These are phyloP conservation scores for Starmerella vitae DNA, from an alignment of 805 yeast species.

Conservation along the genomic window DNA sequence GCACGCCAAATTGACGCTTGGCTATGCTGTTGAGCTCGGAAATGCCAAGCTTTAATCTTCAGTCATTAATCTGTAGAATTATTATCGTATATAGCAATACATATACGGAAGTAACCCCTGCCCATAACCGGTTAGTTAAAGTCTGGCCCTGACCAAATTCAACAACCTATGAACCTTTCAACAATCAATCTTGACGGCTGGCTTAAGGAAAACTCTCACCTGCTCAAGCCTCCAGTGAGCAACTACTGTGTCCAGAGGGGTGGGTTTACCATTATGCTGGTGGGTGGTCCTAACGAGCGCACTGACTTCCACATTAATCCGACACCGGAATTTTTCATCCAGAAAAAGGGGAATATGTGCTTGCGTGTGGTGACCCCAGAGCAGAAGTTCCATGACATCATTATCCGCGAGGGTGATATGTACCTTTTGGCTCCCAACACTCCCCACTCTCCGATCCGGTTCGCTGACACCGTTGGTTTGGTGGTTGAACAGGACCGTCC, in stretches of 20 bases:
- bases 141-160: no score
- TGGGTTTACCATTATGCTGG: conserved; percentile 88
- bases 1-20: conserved; percentile 65
- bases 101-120: no score
- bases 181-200: conserved; percentile 73
- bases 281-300: conserved; percentile 90
- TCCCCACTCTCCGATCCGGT: conserved; percentile 86
- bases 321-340: conserved; percentile 88
- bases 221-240: conserved; percentile 83
- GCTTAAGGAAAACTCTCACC: conserved; percentile 61
- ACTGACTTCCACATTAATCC: conserved; percentile 89
- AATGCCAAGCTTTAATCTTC: conserved; percentile 17
- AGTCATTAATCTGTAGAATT: no score
- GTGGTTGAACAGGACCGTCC: conserved; percentile 92
- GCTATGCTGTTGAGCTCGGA: conserved; percentile 59
- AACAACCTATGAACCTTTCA: conserved; percentile 13
- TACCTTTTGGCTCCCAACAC: conserved; percentile 70
- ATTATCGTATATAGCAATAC: no score
- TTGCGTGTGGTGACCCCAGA: conserved; percentile 62
- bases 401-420: conserved; percentile 76
- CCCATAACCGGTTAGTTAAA: no score
- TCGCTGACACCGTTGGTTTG: conserved; percentile 70
- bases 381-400: conserved; percentile 60
- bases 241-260: conserved; percentile 82
- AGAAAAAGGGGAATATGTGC: conserved; percentile 75